A percentile compares a stretch with the other conserved stretches of the same genome.
Conservation (phyloP, 116 monocot genomes). For the Zostera marina region DNA sequence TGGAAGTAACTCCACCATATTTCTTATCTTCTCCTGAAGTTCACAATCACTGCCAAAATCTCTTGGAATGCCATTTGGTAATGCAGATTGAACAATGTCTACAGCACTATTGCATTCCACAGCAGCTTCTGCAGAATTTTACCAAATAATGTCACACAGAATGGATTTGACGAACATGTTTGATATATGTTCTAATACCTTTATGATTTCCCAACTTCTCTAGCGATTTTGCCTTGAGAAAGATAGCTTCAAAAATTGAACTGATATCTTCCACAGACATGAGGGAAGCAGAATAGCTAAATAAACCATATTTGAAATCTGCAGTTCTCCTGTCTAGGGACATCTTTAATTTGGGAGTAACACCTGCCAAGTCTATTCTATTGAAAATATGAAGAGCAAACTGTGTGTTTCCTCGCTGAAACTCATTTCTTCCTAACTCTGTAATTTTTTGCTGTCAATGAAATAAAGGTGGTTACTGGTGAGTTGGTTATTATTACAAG, state of each 20-base stretch:
- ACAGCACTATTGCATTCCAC: conserved; percentile 48
- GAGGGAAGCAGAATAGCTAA: conserved; percentile 12
- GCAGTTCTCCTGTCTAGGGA: conserved; percentile 37
- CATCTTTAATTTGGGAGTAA: conserved; percentile 64
- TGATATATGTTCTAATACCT: conserved; percentile 28
- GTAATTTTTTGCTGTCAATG: conserved; percentile 72
- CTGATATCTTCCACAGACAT: conserved; percentile 75
- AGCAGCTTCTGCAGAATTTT: conserved; percentile 82
- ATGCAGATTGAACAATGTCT: conserved; percentile 59
- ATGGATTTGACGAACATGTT: too few species aligned
- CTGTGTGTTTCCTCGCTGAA: conserved; percentile 76
- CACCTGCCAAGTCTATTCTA: conserved; percentile 67
- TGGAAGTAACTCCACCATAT: conserved; percentile 75
- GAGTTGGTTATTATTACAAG: too few species aligned
- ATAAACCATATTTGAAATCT: conserved; percentile 16
- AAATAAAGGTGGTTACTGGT: too few species aligned
- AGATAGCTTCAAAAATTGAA: conserved; percentile 70
- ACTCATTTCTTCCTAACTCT: conserved; percentile 80
- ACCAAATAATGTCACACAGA: too few species aligned
- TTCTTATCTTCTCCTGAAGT: conserved; percentile 59
- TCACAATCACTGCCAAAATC: conserved; percentile 44
- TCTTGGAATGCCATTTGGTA: conserved; percentile 49
- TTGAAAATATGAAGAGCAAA: conserved; percentile 83
- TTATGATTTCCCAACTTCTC: conserved; percentile 67
- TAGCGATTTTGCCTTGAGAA: conserved; percentile 77